Evolutionary conservation across 768 basidiomycete species (phyloP), one percentile per base, ranked within the genome.

Genomic region (Suillus subluteus): DNA sequence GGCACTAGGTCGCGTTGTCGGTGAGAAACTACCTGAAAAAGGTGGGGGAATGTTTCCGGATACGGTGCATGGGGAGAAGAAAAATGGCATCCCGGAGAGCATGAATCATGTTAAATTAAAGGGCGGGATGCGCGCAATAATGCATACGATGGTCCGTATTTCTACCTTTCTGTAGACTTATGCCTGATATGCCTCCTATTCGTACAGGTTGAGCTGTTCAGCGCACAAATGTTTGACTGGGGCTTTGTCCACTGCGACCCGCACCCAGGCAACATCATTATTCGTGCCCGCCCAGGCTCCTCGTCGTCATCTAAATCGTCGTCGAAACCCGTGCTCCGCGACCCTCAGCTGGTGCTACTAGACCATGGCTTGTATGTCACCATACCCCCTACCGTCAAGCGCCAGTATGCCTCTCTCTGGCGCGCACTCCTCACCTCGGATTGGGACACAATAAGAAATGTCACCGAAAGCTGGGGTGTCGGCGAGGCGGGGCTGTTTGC

Each of bases 291-390:
- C 48, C 76, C 76, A 38, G 67, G 59, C 30, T 62, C 70, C 23
- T 61, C 68, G 4, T 63, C 40, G 52, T 41, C 58, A 40, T 59
- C 26, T 4, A 26, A 23, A 26, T 3, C 18, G 26, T 30, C 26
- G 13, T 61, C 41, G 21, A 78, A 87, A 32, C 88, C 88, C 23
- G 73, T 73, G 18, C 70, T 79, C 23, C 84, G 82, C 0, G 71
- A 75, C 6, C 83, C 88, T 2, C 89, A 92, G 71, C 82, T 95
- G 68, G 91, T 98, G 40, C 82, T 98, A 15, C 87, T 98, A 71
- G 96, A 98, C 74, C 96, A 98, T 74, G 96, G 96, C 1, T 80
- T 98, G 13, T 98, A 97, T 73, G 92, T 96, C 46, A 81, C 82
- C 9, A 84, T 95, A 4, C 76, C 86, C 18, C 85, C 89, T 21